Evolutionary conservation across 1,284 basidiomycete genomes (phyloP), one percentile per base, ranked within the genome.

Genomic region (Psilocybe mexicana): DNA sequence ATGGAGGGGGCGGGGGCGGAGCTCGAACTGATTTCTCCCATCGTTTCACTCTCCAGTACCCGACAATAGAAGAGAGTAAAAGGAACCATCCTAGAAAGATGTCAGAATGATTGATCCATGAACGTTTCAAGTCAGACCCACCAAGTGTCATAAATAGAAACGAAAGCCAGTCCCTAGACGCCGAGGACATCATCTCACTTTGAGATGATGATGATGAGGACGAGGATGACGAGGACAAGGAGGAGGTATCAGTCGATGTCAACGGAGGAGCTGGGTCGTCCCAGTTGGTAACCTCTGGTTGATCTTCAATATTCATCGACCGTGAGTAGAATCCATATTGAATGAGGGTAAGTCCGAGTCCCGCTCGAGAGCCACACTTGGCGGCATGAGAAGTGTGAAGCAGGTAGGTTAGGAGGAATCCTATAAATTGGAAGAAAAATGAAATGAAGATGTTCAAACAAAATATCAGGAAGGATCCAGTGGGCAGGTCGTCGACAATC

Each of bases 361-460:
- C 97, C 0, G 94, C 94, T 42, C 95, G 88, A 18, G 94, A 95
- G 50, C 97, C 96, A 69, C 86, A 94, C 72, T 96, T 96, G 54
- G 92, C 94, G 0, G 96, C 94, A 69, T 99, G 96, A 0, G 94
- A 92, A n/a, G 91, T 92, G 72, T 94, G 92, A 3, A 97, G 84
- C 63, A 97, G 87, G 71, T 94, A 96, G 0, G 94, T 96, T 75
- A 96, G 87, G 66, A 96, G 79, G 85, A 96, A 97, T 47, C 94
- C 95, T 65, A 98, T 85, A 71, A 98, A 96, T 74, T 98, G 94
- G 87, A 99, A 98, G 74, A 95, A 93, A 76, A 91, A 92, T 3
- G 93, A 96, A 52, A 96, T 88, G 74, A 96, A 82, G 60, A 94
- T 70, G 70, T 94, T 94, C 76, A 86, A 78, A 54, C 84, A 70